Evolutionary conservation across 306 rosid species (phyloP), one percentile per base, ranked within the genome.

Genomic region (Phaseolus lunatus): DNA sequence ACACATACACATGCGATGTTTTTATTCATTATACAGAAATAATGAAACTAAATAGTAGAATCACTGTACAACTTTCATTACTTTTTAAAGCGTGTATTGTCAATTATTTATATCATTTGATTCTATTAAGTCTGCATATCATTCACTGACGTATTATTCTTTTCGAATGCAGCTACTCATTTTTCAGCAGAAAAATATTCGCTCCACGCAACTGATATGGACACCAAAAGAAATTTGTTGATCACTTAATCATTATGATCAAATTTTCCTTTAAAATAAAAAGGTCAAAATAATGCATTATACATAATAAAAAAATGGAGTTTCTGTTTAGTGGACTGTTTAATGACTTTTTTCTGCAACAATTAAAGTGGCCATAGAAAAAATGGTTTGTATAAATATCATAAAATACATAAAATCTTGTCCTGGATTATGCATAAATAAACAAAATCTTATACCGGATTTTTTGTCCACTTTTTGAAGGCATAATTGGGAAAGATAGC

Each of bases 71-170:
- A 26, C 41, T 44, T 44, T 27, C 73, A 3, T 67, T 44, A 23
- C 39, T 44, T 67, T 67, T 43, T 22, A 67, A 43, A 23, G 72
- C 54, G 12, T 23, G 23, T 7, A 44, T 23, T 19, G 52, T 20
- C 58, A 26, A 68, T 26, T 68, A 68, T 68, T 44, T 68, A 68
- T 68, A n/a, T 24, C 73, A 47, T 45, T 24, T 47, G 43, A 47
- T 47, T 68, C 58, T 68, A 9, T n/a, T 47, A 68, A 68, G 47
- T 45, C 54, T 26, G 24, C 24, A 26, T 16, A 45, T 15, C 73
- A 61, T 67, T 67, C 72, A 44, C 22, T 47, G 41, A 45, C 41
- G 41, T 24, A 7, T 24, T 44, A 35, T 44, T 68, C 58, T 68
- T 45, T 68, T 24, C 9, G 18, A 67, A 44, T 15, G 23, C 7